Conservation (phyloP, 2,329 filamentous ascomycete genomes). For the Ophiostoma perfectum region DNA sequence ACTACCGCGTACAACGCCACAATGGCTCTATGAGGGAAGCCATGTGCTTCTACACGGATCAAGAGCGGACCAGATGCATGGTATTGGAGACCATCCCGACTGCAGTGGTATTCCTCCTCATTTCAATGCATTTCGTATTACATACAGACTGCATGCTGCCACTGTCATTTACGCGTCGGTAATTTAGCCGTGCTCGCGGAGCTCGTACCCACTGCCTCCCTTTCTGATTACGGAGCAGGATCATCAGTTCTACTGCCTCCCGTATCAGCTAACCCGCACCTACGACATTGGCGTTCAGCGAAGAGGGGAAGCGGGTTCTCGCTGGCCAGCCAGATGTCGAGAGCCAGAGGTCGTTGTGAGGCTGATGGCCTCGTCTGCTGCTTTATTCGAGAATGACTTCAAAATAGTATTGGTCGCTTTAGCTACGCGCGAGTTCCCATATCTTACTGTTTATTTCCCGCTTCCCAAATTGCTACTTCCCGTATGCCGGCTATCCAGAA, state of each 20-base stretch:
- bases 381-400: too few relatives aligned
- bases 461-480: too few relatives aligned
- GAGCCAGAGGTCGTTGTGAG: not conserved
- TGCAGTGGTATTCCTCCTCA: slow-evolving; percentile 5
- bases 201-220: not conserved
- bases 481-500: too few relatives aligned
- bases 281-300: slow-evolving; percentile 1
- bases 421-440: too few relatives aligned
- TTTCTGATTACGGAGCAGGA: not conserved
- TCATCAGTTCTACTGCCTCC: not conserved
- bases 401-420: too few relatives aligned
- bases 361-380: not conserved
- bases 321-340: not conserved
- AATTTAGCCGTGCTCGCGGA: not conserved
- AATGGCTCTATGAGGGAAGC: not conserved
- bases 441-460: too few relatives aligned
- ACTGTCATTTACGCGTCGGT: not conserved
- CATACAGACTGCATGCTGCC: slow-evolving; percentile 1
- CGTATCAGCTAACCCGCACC: not conserved
- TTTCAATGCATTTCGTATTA: slow-evolving; percentile 1
- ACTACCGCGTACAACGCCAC: not conserved
- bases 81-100: slow-evolving; percentile 9
- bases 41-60: not conserved
- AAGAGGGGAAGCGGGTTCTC: not conserved
- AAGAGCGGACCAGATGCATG: not conserved